phyloP scores from a whole-genome alignment of 768 basidiomycete genomes.

The Auriculariales sp. region DNA sequence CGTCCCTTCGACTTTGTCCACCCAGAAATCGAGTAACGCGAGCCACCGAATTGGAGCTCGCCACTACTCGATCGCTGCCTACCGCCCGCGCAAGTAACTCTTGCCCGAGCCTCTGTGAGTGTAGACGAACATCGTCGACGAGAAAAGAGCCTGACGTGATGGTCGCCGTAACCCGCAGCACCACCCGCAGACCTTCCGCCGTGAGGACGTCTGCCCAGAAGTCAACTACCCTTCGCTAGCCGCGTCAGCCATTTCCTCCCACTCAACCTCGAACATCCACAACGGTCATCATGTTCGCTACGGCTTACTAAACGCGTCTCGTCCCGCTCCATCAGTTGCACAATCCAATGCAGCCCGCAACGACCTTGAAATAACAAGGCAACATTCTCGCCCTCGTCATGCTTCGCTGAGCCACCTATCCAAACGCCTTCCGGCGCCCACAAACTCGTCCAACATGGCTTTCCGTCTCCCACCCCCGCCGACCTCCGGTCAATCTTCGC shows the following conservation, averaged over 20 bases:
- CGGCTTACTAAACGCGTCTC: not conserved
- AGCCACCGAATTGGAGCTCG: not conserved
- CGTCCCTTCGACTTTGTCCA: not conserved
- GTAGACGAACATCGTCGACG: not conserved
- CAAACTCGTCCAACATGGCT: not conserved
- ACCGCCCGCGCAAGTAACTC: not conserved
- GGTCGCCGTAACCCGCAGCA: not conserved
- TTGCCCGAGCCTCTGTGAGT: not conserved
- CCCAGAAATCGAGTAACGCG: not conserved
- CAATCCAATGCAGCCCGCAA: not conserved
- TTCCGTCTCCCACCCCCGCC: not conserved
- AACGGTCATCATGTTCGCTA: not conserved
- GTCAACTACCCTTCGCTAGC: not conserved
- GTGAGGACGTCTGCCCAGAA: not conserved
- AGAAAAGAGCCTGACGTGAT: not conserved
- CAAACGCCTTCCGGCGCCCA: slow-evolving; percentile 1
- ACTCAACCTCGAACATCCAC: not conserved
- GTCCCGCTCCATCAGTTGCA: not conserved
- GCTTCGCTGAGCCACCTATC: not conserved
- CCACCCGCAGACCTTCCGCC: not conserved
- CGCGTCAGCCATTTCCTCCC: slow-evolving; percentile 1
- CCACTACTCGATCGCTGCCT: not conserved
- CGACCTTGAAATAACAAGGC: too few relatives aligned
- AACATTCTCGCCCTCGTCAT: not conserved
- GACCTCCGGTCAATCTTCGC: not conserved